Conservation (phyloP, 1,284 basidiomycete genomes). For the Fomes fomentarius region DNA sequence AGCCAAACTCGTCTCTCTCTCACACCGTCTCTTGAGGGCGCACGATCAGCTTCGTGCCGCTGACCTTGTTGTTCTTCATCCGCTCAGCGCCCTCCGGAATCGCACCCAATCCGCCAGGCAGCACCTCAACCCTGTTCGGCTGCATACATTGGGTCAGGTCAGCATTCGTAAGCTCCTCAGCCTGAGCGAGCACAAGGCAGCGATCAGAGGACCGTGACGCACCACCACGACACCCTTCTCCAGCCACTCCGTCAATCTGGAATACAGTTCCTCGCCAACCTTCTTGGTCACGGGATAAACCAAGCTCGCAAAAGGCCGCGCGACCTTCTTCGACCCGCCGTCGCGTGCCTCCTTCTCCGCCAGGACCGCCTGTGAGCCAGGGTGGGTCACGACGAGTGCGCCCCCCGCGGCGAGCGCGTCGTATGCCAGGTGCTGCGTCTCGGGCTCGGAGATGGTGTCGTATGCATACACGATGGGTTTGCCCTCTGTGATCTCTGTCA, state of each 20-base stretch:
- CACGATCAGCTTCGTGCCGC: no score
- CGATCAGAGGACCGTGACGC: background rate
- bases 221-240: slow-evolving; percentile 11
- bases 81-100: no score
- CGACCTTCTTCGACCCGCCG: slow-evolving; percentile 18
- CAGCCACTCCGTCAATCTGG: slow-evolving; percentile 8
- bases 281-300: background rate
- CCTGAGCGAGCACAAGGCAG: no score
- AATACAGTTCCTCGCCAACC: slow-evolving; percentile 5
- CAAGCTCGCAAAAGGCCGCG: background rate
- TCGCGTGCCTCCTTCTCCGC: slow-evolving; percentile 3
- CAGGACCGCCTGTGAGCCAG: background rate
- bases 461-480: slow-evolving; percentile 39
- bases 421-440: slow-evolving; percentile 18
- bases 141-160: no score
- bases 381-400: background rate
- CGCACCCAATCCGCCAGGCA: no score
- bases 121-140: no score
- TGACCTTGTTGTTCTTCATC: no score
- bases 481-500: slow-evolving; percentile 14
- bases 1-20: no score
- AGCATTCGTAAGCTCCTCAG: no score
- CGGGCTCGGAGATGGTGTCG: slow-evolving; percentile 35
- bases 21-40: no score
- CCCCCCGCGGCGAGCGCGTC: background rate